Evolutionary conservation across 1,284 basidiomycete genomes (phyloP), one percentile per base, ranked within the genome.

Genomic region (Sporisorium sorghi): DNA sequence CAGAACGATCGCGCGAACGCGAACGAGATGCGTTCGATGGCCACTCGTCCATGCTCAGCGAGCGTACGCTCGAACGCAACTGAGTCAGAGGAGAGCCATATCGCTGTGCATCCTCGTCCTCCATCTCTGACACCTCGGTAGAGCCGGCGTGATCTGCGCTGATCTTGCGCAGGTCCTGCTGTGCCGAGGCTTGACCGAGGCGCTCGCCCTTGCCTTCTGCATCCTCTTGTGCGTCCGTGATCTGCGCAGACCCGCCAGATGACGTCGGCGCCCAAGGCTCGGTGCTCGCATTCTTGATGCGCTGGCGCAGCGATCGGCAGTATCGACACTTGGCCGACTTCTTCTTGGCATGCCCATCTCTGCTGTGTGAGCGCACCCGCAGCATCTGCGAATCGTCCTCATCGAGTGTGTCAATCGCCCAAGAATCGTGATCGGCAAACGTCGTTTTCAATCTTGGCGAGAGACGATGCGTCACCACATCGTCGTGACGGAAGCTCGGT

Each of bases 241-340:
- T 68, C 54, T 64, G 71, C 8, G 65, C 71, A 2, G 65, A 73
- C 32, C 71, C 65, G 7, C 57, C 52, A 3, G 60, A 68, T 19
- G 65, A 73, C 7, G 64, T 63, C 21, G 60, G 60, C 5, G 53
- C 59, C 15, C 61, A 64, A 1, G 71, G 68, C 21, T 68, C 64
- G 17, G 53, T 42, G 28, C 53, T 19, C 2, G 52, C 49, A 6
- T 7, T 39, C 35, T 65, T 73, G 47, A 61, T 35, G 12, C 65
- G 71, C 60, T 61, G 65, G 30, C 71, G 71, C 33, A 74, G 19
- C 62, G 64, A 46, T 46, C 73, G 67, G 53, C 73, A 75, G 47
- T 48, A 65, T 5, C 59, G 55, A 37, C 73, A 75, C 63, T 75
- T 75, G 67, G 42, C 63, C 42, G 73, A 67, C 60, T 75, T 75